phyloP scores from a whole-genome alignment of 768 basidiomycete species.

The Clitopilus hobsonii region DNA sequence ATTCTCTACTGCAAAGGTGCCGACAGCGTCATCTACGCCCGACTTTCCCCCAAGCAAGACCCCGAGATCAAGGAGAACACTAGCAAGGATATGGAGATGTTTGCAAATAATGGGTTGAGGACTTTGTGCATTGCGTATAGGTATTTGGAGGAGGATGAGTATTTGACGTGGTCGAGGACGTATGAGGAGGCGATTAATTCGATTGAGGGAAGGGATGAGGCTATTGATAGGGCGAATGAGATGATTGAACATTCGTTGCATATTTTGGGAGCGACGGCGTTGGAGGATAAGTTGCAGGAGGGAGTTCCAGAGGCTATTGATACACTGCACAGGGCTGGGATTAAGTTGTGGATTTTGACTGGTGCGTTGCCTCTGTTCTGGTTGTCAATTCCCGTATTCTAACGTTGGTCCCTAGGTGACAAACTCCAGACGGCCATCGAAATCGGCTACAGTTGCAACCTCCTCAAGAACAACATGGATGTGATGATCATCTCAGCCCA shows the following conservation, averaged over 20 bases:
- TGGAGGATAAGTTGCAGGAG: conserved; percentile 96
- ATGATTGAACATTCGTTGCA: conserved; percentile 74
- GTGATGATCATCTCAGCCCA: conserved; percentile 95
- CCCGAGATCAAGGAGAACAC: conserved; percentile 70
- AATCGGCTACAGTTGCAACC: conserved; percentile 94
- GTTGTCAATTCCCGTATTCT: not conserved
- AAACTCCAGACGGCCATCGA: conserved; percentile 98
- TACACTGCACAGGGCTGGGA: conserved; percentile 84
- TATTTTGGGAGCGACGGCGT: conserved; percentile 92
- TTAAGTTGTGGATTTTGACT: conserved; percentile 97
- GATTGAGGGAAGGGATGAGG: conserved; percentile 80
- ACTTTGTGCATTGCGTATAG: conserved; percentile 89
- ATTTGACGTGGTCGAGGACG: conserved; percentile 67
- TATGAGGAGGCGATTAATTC: conserved; percentile 83
- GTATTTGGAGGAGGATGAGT: conserved; percentile 79
- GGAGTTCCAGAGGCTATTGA: conserved; percentile 97
- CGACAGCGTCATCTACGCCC: conserved; percentile 89
- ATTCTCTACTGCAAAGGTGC: conserved; percentile 96
- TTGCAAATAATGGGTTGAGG: conserved; percentile 89
- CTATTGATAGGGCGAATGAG: conserved; percentile 85
- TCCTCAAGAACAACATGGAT: conserved; percentile 93
- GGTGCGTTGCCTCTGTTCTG: conserved; percentile 36
- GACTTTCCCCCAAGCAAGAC: conserved; percentile 77
- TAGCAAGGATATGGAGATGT: conserved; percentile 82
- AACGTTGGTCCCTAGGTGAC: conserved; percentile 53